A percentile compares a stretch with the other conserved stretches of the same genome.
phyloP scores from a whole-genome alignment of 2,329 filamentous ascomycete species.

The Ascosphaera apis region DNA sequence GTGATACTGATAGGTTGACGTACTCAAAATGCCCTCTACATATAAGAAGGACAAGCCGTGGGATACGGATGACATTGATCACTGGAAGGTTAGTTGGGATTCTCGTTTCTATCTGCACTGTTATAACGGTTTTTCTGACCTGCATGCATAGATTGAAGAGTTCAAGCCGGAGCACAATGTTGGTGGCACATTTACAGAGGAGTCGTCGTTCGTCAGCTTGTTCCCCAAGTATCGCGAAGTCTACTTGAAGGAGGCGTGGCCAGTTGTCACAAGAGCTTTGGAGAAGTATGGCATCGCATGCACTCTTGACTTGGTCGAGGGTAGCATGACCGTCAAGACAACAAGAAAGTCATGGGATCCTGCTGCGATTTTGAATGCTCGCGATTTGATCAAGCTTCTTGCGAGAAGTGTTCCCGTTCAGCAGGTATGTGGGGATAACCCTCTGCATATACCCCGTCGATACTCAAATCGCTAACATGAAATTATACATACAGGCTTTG shows the following conservation, averaged over 20 bases:
- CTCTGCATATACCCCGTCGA: not conserved
- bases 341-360: conserved; percentile 82
- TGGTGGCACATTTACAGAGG: conserved; percentile 70
- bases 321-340: conserved; percentile 90
- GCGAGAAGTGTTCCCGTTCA: conserved; percentile 79
- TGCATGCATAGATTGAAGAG: conserved; percentile 36
- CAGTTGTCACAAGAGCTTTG: conserved; percentile 64
- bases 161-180: conserved; percentile 73
- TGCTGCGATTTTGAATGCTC: conserved; percentile 74
- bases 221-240: conserved; percentile 95
- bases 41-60: conserved; percentile 79
- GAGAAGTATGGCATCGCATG: conserved; percentile 78
- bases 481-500: conserved; percentile 31
- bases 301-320: conserved; percentile 81
- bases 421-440: conserved; percentile 24
- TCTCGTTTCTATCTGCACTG: conserved; percentile 1
- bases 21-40: conserved; percentile 54
- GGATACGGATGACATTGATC: conserved; percentile 94
- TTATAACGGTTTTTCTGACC: not conserved
- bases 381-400: conserved; percentile 82
- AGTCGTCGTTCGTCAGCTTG: conserved; percentile 61
- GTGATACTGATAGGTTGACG: not conserved
- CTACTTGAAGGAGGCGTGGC: conserved; percentile 84
- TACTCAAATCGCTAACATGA: not conserved
- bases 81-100: conserved; percentile 47